Base-by-base conservation (phyloP, 495 filamentous ascomycete species). In the Daldinia childiae region DNA sequence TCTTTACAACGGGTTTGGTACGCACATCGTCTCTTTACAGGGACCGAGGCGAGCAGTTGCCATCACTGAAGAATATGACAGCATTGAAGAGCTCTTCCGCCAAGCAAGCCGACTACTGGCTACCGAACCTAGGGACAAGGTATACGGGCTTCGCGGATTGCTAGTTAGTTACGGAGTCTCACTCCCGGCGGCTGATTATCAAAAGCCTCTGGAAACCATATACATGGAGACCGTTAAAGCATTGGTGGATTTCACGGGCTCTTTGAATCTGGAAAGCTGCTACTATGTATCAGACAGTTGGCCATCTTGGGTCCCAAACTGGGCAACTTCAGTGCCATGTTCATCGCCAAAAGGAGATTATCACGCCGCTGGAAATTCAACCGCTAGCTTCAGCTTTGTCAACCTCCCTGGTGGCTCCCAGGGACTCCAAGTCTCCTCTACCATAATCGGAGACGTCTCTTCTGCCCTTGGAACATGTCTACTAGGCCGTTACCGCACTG, bases 11-110 rank as follows among this genome's bases (percentile, higher is more conserved):
- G 24, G 50, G 24, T 52, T 52, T 24, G 24, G 50, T 11, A 52
- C 50, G 17, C 50, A 52, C 24, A 27, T 52, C 50, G 24, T 27
- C 17, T 52, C 50, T 15, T 12, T 52, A 6, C 50, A 52, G 2
- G 50, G 50, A 0, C 59, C 59, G 3, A 19, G 59, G 12, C 30
- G 59, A 24, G 59, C 43, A 4, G 4, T 62, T 2, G 59, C 59
- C 27, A 62, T 62, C 59, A 62, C 59, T 24, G 59, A 62, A 62
- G 59, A 34, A 43, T 62, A 51, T 30, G 30, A 34, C 17, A 52
- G 50, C 24, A 38, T 62, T 1, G 59, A 62, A 62, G 59, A 62
- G n/a, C 59, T 51, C 29, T 62, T 51, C 59, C 29, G 59, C 19
- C 59, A 62, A 17, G 43, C 43, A 2, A 36, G 45, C 12, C 5